Evolutionary conservation across 1,284 basidiomycete genomes (phyloP), one percentile per base, ranked within the genome.

Genomic region (Sphaerobolus stellatus): DNA sequence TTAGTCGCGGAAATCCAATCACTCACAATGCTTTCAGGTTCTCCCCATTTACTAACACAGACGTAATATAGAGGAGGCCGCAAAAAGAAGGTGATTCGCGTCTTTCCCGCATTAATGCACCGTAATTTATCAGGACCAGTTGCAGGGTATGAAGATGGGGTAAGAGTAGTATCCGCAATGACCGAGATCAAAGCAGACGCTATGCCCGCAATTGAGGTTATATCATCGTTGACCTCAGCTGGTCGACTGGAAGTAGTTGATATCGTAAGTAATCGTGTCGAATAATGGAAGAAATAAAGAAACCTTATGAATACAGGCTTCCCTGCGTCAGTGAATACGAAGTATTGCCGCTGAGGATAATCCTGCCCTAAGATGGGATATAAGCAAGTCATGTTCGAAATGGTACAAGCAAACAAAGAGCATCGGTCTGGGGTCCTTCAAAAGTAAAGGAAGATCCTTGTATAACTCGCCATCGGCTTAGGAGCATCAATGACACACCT

Each of bases 111-210:
- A 64, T 90, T 86, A 62, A 94, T 87, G 58, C 80, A 85, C 56
- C 91, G 81, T 20, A 95, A 66, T 66, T 90, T 90, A 70, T 96
- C 93, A 13, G 46, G 25, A 11, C 25, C 49, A 30, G 53, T 20
- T 11, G 53, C 27, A 29, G 30, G 22, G 22, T 28, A 13, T 33
- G 47, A 36, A 28, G 47, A 28, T 33, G 53, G 38, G 20, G 27
- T 30, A 25, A 52, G 50, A 36, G 84, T 81, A 47, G 94, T 86
- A 61, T 92, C 88, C 45, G 93, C 78, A 67, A 94, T 92, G 54
- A 96, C 88, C 11, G 94, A 95, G 49, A 99, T 88, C 7, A 99
- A 79, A 1, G 96, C 94, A 70, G 98, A 96, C 72, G 96, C 92
- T 38, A 99, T 84, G 24, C 94, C 96, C 64, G 96, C 90, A 24